Base-by-base conservation (phyloP, 2,329 filamentous ascomycete species). In the Coniosporium tulheliwenetii region DNA sequence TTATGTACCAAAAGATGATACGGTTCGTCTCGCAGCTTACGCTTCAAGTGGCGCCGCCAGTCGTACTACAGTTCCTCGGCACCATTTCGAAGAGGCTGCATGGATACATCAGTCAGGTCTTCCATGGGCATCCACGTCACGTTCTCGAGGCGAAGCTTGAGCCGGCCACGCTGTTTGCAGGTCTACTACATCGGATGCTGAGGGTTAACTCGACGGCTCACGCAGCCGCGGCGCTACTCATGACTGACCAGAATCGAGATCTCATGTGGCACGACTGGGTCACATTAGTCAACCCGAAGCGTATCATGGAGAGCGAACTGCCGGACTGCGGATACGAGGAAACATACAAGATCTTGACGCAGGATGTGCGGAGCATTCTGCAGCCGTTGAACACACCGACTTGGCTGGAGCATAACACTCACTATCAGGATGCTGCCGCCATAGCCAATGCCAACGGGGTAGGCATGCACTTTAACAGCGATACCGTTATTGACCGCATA, bases 1-100 rank as follows among this genome's bases (percentile, higher is more conserved):
- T 89, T 30, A 83, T 95, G 64, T 98, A 98, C 57, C 86, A 96
- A 58, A 86, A 87, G 49, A 94, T 96, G 82, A 86, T 95, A 64
- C 79, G 81, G 41, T 93, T 95, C 45, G 77, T 96, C 34, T 82
- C 84, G 1, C 78, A 80, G n/a, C 69, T 96, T 34, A 91, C 85
- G 3, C 71, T 95, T 7, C 87, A 96, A 57, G 87, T 94, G 10
- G 81, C 93, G 3, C 91, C 91, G 1, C 84, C 87, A 43, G 73
- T 80, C 3, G 87, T 96, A 5, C 69, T 95, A 44, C 84, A 87
- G 52, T 86, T 87, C 2, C 73, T 98, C 30, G 77, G 84, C 49
- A 89, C 79, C 49, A 93, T 98, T 43, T 87, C 86, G 1, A 79
- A 85, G 51, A 75, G 75, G 36, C 70, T 98, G 9, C 82, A 93